Conservation (phyloP, 2,329 filamentous ascomycete genomes). For the Juglanconis oblonga region DNA sequence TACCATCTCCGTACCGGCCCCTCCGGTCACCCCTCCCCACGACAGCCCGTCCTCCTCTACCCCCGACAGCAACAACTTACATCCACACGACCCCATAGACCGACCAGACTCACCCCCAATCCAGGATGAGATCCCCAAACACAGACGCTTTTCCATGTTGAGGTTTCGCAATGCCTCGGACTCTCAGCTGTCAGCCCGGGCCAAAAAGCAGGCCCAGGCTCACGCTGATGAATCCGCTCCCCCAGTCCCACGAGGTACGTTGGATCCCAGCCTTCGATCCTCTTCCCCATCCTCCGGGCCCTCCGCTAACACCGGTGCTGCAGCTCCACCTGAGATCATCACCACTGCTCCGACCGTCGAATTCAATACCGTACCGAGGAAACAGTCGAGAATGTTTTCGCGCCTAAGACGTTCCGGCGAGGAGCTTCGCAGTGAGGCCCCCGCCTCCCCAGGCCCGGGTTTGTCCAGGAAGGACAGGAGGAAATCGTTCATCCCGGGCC, state of each 20-base stretch:
- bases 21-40: conserved; percentile 28
- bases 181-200: conserved; percentile 75
- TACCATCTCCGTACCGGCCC: conserved; percentile 23
- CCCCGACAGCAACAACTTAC: conserved; percentile 20
- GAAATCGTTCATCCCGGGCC: conserved; percentile 34
- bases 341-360: conserved; percentile 84
- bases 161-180: conserved; percentile 91
- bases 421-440: conserved; percentile 34
- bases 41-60: conserved; percentile 27
- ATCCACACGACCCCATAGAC: conserved; percentile 23
- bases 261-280: background rate
- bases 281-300: background rate
- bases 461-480: conserved; percentile 39
- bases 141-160: conserved; percentile 67
- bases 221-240: conserved; percentile 52
- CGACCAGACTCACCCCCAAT: conserved; percentile 48
- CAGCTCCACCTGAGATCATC: conserved; percentile 70
- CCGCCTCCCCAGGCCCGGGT: conserved; percentile 21
- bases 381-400: conserved; percentile 50
- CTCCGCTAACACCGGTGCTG: conserved; percentile 21
- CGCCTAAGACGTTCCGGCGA: conserved; percentile 53
- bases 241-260: conserved; percentile 55
- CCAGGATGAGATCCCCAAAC: conserved; percentile 54
- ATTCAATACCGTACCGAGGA: conserved; percentile 50
- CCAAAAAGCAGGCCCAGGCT: conserved; percentile 58